These are phyloP conservation scores for Chenopodium album DNA, from an alignment of 148 eudicot species.

Conservation along the genomic window DNA sequence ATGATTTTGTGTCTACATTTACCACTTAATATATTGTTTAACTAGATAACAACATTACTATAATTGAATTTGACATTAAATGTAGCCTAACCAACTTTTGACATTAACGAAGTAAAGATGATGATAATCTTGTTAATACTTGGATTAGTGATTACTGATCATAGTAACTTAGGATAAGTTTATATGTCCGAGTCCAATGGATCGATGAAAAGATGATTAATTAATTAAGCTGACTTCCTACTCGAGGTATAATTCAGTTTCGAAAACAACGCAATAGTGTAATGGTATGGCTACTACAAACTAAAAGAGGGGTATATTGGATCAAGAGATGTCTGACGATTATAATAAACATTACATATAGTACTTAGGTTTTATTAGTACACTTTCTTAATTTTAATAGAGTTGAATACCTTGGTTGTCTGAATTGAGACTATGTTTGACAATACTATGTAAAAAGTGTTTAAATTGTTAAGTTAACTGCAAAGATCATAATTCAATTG, in stretches of 20 bases:
- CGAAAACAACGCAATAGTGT: not conserved
- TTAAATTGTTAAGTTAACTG: too few species aligned
- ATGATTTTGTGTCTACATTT: slow-evolving; percentile 6
- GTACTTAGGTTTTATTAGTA: too few species aligned
- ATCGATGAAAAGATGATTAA: not conserved
- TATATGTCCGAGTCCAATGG: slow-evolving; percentile 9
- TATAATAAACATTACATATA: too few species aligned
- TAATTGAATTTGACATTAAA: not conserved
- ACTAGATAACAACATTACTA: not conserved
- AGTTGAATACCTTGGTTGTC: too few species aligned
- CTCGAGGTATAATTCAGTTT: slow-evolving; percentile 2
- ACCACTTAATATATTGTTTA: not conserved
- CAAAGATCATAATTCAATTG: too few species aligned
- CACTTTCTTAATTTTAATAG: too few species aligned
- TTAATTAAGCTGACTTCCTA: not conserved
- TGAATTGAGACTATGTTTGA: too few species aligned
- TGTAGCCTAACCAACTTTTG: not conserved
- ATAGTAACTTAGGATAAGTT: not conserved
- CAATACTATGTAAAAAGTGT: too few species aligned
- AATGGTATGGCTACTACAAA: not conserved
- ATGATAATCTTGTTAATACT: not conserved
- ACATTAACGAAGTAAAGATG: not conserved
- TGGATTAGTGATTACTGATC: not conserved
- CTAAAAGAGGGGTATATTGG: not conserved
- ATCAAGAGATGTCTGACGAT: not conserved